Evolutionary conservation across 2,329 filamentous ascomycete genomes (phyloP), one percentile per base, ranked within the genome.

Genomic region (Botrytis squamosa): DNA sequence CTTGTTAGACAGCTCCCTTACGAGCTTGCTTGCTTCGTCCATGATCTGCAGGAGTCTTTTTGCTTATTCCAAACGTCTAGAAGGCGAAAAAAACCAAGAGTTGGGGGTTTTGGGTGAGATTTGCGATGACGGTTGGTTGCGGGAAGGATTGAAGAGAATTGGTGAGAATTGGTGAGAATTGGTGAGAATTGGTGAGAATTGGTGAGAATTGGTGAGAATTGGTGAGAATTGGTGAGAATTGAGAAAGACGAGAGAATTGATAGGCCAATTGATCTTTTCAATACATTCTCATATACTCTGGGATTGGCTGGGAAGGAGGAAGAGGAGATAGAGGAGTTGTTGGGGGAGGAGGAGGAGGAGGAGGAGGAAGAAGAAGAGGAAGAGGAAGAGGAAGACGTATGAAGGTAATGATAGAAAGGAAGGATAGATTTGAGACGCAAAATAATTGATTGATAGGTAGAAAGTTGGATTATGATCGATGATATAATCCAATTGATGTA

Each of bases 11-110:
- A 81, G 78, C 73, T 80, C 79, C 22, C 70, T 74, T 14, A 81
- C 78, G 20, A 81, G 86, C 84, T 86, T 84, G 78, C 84, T 84
- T 64, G 83, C 82, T 81, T 86, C 84, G 79, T 86, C 84, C 85
- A 86, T 87, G 66, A 74, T 76, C 46, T 29, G 25, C 65, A 55
- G 33, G 46, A 67, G 38, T 55, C 49, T 40, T 40, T 16, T 38
- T 63, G 38, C 52, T 55, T 55, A 29, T 55, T 40, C 25, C 36
- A n/a, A 55, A 67, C 46, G 33, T 67, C 65, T 40, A 67, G 46
- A 52, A 38, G 42, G 20, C 20, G 20, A 49, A 40, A 18, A 40
- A 20, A 64, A 29, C 16, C n/a, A 10, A 36, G 62, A 29, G n/a
- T 16, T 8, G 52, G 14, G 14, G 3, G 2, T 29, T 18, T 29